Evolutionary conservation across 306 rosid species (phyloP).

Genomic region (Vigna radiata): DNA sequence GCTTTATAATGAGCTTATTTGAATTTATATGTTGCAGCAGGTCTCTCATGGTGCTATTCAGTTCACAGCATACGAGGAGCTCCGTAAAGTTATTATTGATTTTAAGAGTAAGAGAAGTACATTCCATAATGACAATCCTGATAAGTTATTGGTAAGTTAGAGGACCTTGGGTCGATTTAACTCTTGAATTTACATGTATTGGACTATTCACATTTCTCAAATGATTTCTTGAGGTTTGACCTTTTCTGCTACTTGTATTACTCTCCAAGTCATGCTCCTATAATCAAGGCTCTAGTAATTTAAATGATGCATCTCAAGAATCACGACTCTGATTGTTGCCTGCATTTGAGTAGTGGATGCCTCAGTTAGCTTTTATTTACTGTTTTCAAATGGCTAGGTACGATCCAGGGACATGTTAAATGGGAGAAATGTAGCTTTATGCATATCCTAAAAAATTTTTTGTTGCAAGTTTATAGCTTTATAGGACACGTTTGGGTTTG

Average conservation of each 20-base stretch:
- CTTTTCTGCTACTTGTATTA: constrained; percentile 33
- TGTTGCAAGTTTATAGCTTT: constrained; percentile 13
- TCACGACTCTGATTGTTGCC: constrained; percentile 33
- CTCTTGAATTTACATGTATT: constrained; percentile 2
- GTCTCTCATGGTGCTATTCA: constrained; percentile 98
- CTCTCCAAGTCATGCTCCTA: constrained; percentile 29
- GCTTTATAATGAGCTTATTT: constrained; percentile 28
- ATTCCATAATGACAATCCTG: constrained; percentile 52
- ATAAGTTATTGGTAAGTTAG: constrained; percentile 64
- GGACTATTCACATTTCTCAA: constrained; percentile 31
- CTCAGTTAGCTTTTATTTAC: constrained; percentile 27
- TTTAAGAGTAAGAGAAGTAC: constrained; percentile 56
- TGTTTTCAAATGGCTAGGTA: constrained; percentile 20
- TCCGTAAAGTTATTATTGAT: constrained; percentile 67
- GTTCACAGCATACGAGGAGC: constrained; percentile 91
- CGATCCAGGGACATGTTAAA: constrained; percentile 32
- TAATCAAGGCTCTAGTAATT: constrained; percentile 7
- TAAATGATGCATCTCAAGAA: constrained; percentile 28
- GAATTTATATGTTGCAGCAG: constrained; percentile 58
- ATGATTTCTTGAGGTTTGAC: constrained; percentile 34
- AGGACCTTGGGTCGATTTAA: constrained; percentile 33
- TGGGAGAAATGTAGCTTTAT: constrained; percentile 30
- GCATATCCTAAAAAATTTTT: constrained; percentile 22
- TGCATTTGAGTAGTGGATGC: constrained; percentile 32
- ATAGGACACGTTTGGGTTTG: not conserved